Percentiles rank a stretch among this genome's conserved stretches.
These are phyloP conservation scores for Tylopilus sp. DNA, from an alignment of 1,284 basidiomycete species.

Conservation along the genomic window DNA sequence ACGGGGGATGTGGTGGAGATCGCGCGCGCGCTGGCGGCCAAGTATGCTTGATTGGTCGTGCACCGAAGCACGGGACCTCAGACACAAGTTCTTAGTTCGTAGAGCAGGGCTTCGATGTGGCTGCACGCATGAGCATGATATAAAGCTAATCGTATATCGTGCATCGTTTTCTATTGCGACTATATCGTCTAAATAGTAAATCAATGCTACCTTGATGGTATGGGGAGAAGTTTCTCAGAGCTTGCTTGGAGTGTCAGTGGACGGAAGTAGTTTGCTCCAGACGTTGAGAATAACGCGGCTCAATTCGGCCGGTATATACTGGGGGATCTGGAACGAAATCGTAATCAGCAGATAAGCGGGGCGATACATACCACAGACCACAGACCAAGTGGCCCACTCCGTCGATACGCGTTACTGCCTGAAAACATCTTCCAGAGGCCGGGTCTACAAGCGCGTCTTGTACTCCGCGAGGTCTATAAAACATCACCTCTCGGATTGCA, in stretches of 20 bases:
- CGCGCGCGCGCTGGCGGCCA: conserved; percentile 18
- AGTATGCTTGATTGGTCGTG: conserved; percentile 9
- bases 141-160: no score
- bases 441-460: conserved; percentile 49
- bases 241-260: conserved; percentile 2
- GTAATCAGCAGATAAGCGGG: background rate
- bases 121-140: no score
- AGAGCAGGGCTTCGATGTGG: no score
- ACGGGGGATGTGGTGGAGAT: conserved; percentile 25
- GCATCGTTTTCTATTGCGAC: no score
- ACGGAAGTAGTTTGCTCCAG: conserved; percentile 11
- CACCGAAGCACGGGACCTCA: no score
- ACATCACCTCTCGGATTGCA: background rate
- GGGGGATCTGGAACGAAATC: conserved; percentile 22
- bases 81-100: no score
- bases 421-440: conserved; percentile 43
- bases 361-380: background rate
- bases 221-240: no score
- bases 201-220: no score
- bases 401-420: conserved; percentile 40
- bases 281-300: conserved; percentile 22
- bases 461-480: conserved; percentile 39
- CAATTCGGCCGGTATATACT: conserved; percentile 22
- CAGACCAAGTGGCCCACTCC: conserved; percentile 51
- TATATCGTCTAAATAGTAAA: no score